Evolutionary conservation across 1,284 basidiomycete genomes (phyloP).

Genomic region (Ustilago nuda): DNA sequence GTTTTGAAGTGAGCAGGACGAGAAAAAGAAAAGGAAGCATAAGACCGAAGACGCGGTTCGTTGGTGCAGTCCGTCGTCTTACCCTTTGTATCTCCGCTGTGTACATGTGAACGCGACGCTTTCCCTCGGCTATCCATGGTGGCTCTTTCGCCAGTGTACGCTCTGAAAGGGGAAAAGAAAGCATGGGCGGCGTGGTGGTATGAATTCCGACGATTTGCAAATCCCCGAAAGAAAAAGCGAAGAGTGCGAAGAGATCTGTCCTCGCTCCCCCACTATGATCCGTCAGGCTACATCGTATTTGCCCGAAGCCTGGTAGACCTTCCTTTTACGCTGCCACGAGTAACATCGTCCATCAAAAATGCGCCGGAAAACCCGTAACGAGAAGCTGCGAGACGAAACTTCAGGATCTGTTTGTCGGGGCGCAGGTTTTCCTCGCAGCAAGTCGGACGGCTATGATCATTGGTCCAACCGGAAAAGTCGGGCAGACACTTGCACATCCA

Average conservation of each 20-base stretch:
- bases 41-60: conserved; percentile 1
- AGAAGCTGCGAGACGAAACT: not conserved
- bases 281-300: no score
- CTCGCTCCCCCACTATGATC: not conserved
- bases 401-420: not conserved
- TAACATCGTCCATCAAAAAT: not conserved
- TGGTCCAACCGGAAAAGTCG: not conserved
- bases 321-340: not conserved
- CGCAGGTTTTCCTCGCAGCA: not conserved
- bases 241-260: not conserved
- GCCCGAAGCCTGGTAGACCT: not conserved
- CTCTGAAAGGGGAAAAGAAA: not conserved
- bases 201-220: not conserved
- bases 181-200: conserved; percentile 2
- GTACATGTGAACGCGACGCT: conserved; percentile 13
- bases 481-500: not conserved
- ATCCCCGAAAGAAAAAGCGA: conserved; percentile 5
- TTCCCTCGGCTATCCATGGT: conserved; percentile 11
- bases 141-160: not conserved
- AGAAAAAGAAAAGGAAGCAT: not conserved
- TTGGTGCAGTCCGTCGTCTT: conserved; percentile 6
- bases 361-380: not conserved
- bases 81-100: conserved; percentile 10
- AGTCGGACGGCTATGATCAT: not conserved
- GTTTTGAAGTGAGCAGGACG: not conserved